These are phyloP conservation scores for Plasmopara muralis DNA, from an alignment of 352 stramenopile species.

Conservation along the genomic window DNA sequence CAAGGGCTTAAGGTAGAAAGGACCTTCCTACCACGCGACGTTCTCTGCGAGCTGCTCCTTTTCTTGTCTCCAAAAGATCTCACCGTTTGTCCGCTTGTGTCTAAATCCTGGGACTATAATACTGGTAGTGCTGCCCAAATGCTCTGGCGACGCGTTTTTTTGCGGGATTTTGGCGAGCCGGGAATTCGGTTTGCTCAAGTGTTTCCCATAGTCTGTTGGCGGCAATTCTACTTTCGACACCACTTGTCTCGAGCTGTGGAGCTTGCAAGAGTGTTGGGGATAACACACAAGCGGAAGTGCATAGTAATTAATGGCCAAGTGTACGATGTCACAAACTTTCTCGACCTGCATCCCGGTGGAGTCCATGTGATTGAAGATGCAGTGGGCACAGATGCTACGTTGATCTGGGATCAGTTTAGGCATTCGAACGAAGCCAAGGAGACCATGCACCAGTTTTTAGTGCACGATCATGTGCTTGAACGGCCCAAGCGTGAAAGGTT, in stretches of 20 bases:
- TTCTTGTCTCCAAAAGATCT: constrained; percentile 49
- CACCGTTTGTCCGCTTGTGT: constrained; percentile 36
- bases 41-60: constrained; percentile 43
- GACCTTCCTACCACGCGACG: constrained; percentile 30
- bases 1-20: constrained; percentile 1
- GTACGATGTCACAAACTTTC: constrained; percentile 64
- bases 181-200: constrained; percentile 42
- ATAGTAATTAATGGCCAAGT: constrained; percentile 54
- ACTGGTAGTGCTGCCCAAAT: constrained; percentile 28
- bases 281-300: constrained; percentile 40
- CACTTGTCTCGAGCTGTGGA: constrained; percentile 59
- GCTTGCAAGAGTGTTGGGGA: constrained; percentile 40
- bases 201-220: constrained; percentile 49
- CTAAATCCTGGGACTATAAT: constrained; percentile 26
- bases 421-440: constrained; percentile 56
- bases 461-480: constrained; percentile 40
- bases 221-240: constrained; percentile 70
- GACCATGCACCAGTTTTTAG: constrained; percentile 56
- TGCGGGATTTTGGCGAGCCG: constrained; percentile 45
- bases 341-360: constrained; percentile 58
- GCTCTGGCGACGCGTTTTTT: constrained; percentile 50
- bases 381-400: constrained; percentile 57
- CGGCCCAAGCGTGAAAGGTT: constrained; percentile 15
- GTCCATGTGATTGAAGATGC: constrained; percentile 68
- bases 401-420: constrained; percentile 64